Base-by-base conservation (phyloP, 176 grass and related monocot genomes). In the Phragmites australis region DNA sequence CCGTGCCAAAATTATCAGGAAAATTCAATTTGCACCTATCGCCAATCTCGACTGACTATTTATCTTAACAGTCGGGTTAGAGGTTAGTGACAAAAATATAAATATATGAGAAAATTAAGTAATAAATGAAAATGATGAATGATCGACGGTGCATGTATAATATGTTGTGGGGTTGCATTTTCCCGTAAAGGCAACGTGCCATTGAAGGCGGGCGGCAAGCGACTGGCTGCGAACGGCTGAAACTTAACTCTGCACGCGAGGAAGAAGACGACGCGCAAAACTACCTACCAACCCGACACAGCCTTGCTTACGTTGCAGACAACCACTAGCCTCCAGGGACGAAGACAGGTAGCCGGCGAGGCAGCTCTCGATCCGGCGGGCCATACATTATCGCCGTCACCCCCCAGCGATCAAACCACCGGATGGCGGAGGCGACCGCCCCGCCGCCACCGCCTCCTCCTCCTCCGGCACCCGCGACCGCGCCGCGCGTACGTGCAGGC, bases 291-390 rank as follows among this genome's bases (percentile, higher is more conserved):
- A 69, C 66, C 29, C 69, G 68, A 37, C 34, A 71, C 88, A 43
- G 31, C 82, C 68, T 94, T 88, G 86, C 85, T 83, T 86, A 74
- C 75, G 69, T 58, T 74, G 30, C 4, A 81, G 82, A 79, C 72
- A 83, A 81, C 54, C 26, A 73, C 69, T 74, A 58, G 18, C 57
- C 72, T 76, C 37, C 5, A 63, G 58, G 65, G 40, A 82, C 18
- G 59, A 32, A 74, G 71, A 45, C 48, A 50, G n/a, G 26, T 13
- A 56, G 61, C 72, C 61, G 23, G 42, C 43, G 27, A 69, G 23
- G 15, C 9, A 51, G 27, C 41, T 18, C 39, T 68, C 75, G 49
- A 78, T 80, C 87, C 34, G 45, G 56, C 25, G 61, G 76, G 76
- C 2, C 78, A 63, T 54, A 37, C 16, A 53, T 16, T 17, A 12